Evolutionary conservation across 192 early-diverging fungal species (phyloP).

Genomic region (Backusella liffmaniae): DNA sequence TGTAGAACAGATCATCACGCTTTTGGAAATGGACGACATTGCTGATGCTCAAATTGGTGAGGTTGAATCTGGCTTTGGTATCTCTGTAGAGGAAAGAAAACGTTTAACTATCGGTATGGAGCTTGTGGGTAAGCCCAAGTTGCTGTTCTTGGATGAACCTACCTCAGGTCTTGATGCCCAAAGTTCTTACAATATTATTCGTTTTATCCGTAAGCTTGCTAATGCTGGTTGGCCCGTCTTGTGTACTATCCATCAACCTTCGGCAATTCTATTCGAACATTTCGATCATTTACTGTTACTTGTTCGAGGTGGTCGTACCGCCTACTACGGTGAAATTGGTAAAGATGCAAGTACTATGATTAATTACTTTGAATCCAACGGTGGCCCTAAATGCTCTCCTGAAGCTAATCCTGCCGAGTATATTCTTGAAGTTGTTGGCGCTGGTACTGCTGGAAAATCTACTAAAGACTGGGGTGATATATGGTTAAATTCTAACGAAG

Average conservation of each 20-base stretch:
- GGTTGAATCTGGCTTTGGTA: conserved; percentile 56
- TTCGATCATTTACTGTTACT: conserved; percentile 85
- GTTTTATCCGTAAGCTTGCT: conserved; percentile 68
- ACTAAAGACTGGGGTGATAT: conserved; percentile 67
- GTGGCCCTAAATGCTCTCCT: conserved; percentile 62
- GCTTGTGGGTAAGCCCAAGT: conserved; percentile 72
- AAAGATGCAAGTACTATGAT: conserved; percentile 59
- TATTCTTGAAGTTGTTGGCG: conserved; percentile 78
- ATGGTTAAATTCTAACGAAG: conserved; percentile 66
- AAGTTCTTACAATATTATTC: conserved; percentile 71
- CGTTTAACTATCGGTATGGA: conserved; percentile 84
- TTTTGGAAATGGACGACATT: conserved; percentile 61
- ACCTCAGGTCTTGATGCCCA: conserved; percentile 79
- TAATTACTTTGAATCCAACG: conserved; percentile 72
- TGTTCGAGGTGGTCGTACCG: conserved; percentile 75
- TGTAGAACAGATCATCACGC: conserved; percentile 52
- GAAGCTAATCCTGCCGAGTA: conserved; percentile 84
- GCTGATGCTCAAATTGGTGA: conserved; percentile 58
- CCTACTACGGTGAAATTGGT: conserved; percentile 83
- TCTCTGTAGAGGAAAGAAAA: conserved; percentile 80
- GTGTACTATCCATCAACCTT: conserved; percentile 89
- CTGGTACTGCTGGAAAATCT: conserved; percentile 52
- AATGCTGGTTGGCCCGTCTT: conserved; percentile 68
- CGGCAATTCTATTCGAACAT: conserved; percentile 75
- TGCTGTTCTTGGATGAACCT: conserved; percentile 78